Conservation (phyloP, 2,329 filamentous ascomycete species). For the Botrytis fabae region DNA sequence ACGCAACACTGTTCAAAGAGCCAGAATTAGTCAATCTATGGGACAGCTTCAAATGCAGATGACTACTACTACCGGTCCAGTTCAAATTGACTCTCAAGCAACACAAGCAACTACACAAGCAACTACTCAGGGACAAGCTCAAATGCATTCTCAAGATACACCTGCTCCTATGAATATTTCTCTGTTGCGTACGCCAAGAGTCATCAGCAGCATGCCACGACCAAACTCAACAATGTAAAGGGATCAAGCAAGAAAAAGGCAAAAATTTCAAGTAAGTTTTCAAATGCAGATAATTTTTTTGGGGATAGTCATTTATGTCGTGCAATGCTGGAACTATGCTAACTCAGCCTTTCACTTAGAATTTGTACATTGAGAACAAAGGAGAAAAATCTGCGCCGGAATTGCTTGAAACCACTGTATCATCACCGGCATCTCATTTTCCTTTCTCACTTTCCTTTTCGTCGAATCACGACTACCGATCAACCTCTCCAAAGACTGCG, state of each 20-base stretch:
- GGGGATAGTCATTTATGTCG: constrained; percentile 8
- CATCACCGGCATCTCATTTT: constrained; percentile 30
- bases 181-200: not conserved
- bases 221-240: constrained; percentile 19
- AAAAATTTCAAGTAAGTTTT: constrained; percentile 14
- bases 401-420: constrained; percentile 13
- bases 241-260: constrained; percentile 3
- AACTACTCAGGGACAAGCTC: constrained; percentile 6
- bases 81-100: not conserved
- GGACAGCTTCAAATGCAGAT: not conserved
- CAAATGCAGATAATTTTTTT: not conserved
- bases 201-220: constrained; percentile 15
- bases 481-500: constrained; percentile 48
- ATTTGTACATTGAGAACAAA: constrained; percentile 33
- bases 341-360: constrained; percentile 22
- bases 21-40: not conserved
- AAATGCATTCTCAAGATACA: not conserved
- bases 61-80: not conserved
- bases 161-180: not conserved
- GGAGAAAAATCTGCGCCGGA: constrained; percentile 27
- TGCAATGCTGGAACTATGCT: constrained; percentile 16
- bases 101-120: not conserved
- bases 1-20: not conserved
- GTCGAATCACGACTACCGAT: constrained; percentile 46
- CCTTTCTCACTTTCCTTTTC: constrained; percentile 23